Evolutionary conservation across 306 rosid genomes (phyloP).

Genomic region (Cotoneaster glaucophyllus): DNA sequence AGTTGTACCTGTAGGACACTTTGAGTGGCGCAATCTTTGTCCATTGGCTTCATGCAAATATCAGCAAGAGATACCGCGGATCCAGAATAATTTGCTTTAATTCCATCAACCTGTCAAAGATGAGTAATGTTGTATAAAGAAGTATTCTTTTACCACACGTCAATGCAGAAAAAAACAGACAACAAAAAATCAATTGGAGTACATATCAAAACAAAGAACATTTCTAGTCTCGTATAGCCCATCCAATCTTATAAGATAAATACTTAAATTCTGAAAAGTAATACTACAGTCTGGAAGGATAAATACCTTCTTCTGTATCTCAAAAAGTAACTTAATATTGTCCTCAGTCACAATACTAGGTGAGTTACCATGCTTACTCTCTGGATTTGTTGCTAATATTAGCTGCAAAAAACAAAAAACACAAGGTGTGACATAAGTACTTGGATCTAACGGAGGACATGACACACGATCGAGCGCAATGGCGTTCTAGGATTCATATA

Average conservation of each 20-base stretch:
- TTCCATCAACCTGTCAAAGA: conserved; percentile 64
- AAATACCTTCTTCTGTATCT: conserved; percentile 77
- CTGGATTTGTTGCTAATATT: conserved; percentile 74
- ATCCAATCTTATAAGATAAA: not conserved
- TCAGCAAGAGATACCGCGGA: conserved; percentile 61
- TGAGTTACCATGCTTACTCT: conserved; percentile 40
- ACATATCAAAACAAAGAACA: not conserved
- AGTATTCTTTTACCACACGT: not conserved
- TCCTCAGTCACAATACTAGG: conserved; percentile 78
- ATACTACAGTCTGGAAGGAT: conserved; percentile 19
- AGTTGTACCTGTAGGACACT: conserved; percentile 79
- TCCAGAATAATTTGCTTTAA: conserved; percentile 75
- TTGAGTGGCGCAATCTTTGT: conserved; percentile 88
- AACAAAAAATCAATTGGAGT: not conserved
- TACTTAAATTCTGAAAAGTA: conserved; percentile 1
- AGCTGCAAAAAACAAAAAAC: conserved; percentile 46
- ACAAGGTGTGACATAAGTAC: not conserved
- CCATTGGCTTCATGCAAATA: conserved; percentile 96
- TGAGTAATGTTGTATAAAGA: conserved; percentile 9
- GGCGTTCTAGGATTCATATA: too few species aligned
- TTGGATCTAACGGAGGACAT: too few species aligned
- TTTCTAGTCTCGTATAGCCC: not conserved
- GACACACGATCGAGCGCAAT: too few species aligned
- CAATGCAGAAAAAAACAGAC: not conserved
- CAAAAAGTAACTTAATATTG: conserved; percentile 80